Percentiles rank a stretch among this genome's conserved stretches.
Conservation (phyloP, 805 yeast genomes). For the Komagataella pseudopastoris region DNA sequence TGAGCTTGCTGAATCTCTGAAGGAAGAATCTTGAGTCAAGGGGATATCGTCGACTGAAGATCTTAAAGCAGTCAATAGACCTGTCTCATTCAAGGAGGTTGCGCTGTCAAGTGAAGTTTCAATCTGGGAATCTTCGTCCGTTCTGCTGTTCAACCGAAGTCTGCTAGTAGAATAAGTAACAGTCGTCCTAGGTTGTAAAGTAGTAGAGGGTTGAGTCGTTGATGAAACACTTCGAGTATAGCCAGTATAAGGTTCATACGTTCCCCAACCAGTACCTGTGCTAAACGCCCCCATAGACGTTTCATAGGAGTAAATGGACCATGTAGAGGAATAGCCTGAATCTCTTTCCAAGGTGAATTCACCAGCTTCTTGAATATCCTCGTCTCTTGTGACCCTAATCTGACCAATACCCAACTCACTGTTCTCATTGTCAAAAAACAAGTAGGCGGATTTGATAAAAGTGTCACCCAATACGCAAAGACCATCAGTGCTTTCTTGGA, state of each 20-base stretch:
- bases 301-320: background rate
- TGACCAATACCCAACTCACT: background rate
- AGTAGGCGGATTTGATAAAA: background rate
- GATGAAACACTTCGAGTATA: background rate
- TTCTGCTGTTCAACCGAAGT: background rate
- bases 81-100: no score
- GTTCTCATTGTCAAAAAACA: background rate
- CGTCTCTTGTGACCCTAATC: background rate
- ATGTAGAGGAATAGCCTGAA: background rate
- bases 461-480: background rate
- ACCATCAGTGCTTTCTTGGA: background rate
- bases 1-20: background rate
- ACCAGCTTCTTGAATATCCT: background rate
- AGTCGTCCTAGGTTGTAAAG: background rate
- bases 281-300: background rate
- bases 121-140: background rate
- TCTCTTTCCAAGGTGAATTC: background rate
- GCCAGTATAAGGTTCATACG: background rate
- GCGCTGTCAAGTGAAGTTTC: no score
- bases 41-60: no score
- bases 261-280: background rate
- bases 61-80: no score
- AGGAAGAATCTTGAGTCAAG: background rate
- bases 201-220: background rate
- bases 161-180: background rate